Base-by-base conservation (phyloP, 1,284 basidiomycete species). In the Trametes versicolor region DNA sequence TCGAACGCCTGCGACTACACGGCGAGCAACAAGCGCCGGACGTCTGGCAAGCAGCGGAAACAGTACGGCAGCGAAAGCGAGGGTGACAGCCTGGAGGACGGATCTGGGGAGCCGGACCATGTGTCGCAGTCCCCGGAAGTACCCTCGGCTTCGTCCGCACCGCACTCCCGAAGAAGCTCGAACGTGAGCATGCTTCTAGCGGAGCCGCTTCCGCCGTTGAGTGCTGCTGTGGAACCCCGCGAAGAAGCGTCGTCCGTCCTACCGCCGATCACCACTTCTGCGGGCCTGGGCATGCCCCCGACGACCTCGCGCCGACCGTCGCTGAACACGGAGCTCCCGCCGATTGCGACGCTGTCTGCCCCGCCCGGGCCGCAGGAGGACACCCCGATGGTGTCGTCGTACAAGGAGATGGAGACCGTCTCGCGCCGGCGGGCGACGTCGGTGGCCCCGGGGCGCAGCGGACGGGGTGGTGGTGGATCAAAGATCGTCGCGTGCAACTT, bases 401-500 rank as follows among this genome's bases (percentile, higher is more conserved):
- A 71, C 47, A 67, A 68, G 56, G 49, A 62, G 56, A 60, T 63
- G 25, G 51, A 41, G 19, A 43, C 58, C 58, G 52, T 58, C 50
- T 57, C 63, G 59, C 69, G 62, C 70, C 88, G 88, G 74, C 86
- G 90, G 59, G 85, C 88, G n/a, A 83, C 88, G 7, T 88, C 89
- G 4, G 83, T 89, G n/a, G 85, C 87, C 19, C 86, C 88, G 36
- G 59, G 56, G 19, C 60, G 64, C 15, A 58, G 65, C 39, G 58
- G 65, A 13, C 62, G 67, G 6, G 62, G 66, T 5, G 88, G 84
- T 63, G 90, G 89, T 58, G 92, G 92, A 17, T 91, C 91, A 58
- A 93, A 93, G 74, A 90, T 93, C 21, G 92, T 93, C 36, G 91
- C 91, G 10, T 93, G 91, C 78, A 93, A 93, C 75, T 91, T 91